Evolutionary conservation across 1,284 basidiomycete species (phyloP), one percentile per base, ranked within the genome.

Genomic region (Pseudozyma tsukubaensis): DNA sequence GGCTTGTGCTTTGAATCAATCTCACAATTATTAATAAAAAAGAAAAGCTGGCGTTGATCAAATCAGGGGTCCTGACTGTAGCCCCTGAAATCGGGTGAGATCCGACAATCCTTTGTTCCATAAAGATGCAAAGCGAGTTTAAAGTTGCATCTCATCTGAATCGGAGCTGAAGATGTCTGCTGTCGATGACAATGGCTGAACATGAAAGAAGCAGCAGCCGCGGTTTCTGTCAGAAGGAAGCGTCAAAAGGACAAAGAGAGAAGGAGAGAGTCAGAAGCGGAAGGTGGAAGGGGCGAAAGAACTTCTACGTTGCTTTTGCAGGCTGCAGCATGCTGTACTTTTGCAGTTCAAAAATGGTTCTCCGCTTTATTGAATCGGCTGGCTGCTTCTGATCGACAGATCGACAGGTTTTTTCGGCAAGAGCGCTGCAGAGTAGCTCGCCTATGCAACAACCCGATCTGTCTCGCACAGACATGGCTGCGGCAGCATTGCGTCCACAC

Each of bases 291-390:
- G n/a, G n/a, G n/a, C n/a, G n/a, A n/a, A n/a, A n/a, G 32, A 69
- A 69, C 66, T 62, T 69, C 59, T 69, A 69, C 66, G 34, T 14
- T 59, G 66, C 66, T 45, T 69, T 34, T 55, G 58, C 44, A 60
- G 50, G 39, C 34, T 12, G 19, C 40, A 10, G 53, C 53, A 44
- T 60, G 32, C 29, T 35, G 24, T 19, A 21, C 14, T 36, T 40
- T 6, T 3, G 11, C 47, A 49, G 24, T 50, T 50, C 29, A 19
- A 57, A 42, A 29, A 47, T n/a, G 14, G 13, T 16, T 59, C 48
- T 57, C 37, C 40, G 50, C 55, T 47, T 35, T 18, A 10, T 37
- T 14, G 36, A 9, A 9, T 37, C 14, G 36, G 36, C 36, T 37
- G 36, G 8, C 36, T 37, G 36, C 36, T n/a, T n/a, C n/a, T n/a